phyloP scores from a whole-genome alignment of 2,329 filamentous ascomycete species.

The Diaporthe eres region DNA sequence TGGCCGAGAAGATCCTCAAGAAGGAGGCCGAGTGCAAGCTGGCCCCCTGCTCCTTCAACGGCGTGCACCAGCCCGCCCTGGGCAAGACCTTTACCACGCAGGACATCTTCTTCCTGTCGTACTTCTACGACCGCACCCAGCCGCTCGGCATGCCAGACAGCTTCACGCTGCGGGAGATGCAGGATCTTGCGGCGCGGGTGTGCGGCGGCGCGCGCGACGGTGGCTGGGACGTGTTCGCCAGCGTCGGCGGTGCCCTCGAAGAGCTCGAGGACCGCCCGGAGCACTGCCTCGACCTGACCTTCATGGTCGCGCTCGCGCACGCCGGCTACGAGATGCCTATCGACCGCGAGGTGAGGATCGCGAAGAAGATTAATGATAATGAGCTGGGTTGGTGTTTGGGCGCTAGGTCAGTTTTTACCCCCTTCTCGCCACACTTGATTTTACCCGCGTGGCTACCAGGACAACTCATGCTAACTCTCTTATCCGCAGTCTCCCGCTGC shows the following conservation, averaged over 20 bases:
- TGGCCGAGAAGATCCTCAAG: constrained; percentile 90
- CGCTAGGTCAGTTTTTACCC: constrained; percentile 78
- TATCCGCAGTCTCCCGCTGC: constrained; percentile 79
- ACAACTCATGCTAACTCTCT: neutral
- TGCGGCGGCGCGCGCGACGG: constrained; percentile 78
- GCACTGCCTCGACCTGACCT: constrained; percentile 95
- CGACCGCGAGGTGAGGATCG: constrained; percentile 95
- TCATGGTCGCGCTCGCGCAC: constrained; percentile 93
- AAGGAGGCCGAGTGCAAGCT: constrained; percentile 88
- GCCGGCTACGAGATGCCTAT: constrained; percentile 99
- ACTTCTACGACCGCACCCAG: constrained; percentile 96
- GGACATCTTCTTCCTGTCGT: constrained; percentile 96
- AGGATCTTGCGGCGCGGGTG: constrained; percentile 86
- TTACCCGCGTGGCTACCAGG: neutral
- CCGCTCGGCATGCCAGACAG: constrained; percentile 98
- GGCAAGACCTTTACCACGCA: constrained; percentile 92
- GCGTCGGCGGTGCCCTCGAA: constrained; percentile 81
- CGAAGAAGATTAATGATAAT: constrained; percentile 98
- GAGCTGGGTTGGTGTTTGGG: constrained; percentile 98
- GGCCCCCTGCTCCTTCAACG: constrained; percentile 97
- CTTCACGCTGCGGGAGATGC: constrained; percentile 91
- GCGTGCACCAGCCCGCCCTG: constrained; percentile 92
- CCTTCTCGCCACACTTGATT: neutral
- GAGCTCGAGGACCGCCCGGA: constrained; percentile 89
- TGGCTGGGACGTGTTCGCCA: constrained; percentile 83